Percentiles rank a stretch among this genome's conserved stretches.
phyloP scores from a whole-genome alignment of 1,284 basidiomycete species.

The Ustilago vetiveriae region DNA sequence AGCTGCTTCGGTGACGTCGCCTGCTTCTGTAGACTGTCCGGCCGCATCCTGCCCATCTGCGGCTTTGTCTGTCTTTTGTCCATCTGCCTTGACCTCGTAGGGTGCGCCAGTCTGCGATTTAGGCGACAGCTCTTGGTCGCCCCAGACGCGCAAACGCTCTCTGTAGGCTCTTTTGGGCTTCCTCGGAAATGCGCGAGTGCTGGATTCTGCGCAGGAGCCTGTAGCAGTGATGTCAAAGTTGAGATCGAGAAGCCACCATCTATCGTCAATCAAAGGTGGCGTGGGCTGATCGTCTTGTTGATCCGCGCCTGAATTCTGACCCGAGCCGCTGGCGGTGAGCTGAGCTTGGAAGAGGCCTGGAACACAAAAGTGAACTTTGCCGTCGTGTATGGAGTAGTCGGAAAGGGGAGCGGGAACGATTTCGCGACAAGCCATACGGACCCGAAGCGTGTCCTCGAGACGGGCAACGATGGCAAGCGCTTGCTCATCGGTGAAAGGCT shows the following conservation, averaged over 20 bases:
- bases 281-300: background rate
- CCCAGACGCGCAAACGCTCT: constrained; percentile 44
- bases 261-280: constrained; percentile 54
- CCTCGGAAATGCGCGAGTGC: constrained; percentile 34
- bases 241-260: constrained; percentile 63
- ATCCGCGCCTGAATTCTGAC: background rate
- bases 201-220: constrained; percentile 37
- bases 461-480: constrained; percentile 75
- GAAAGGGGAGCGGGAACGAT: constrained; percentile 67
- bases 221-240: constrained; percentile 53
- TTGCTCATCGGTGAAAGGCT: constrained; percentile 76
- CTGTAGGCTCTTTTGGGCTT: constrained; percentile 50
- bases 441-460: constrained; percentile 80
- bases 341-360: constrained; percentile 77
- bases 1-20: background rate
- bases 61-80: constrained; percentile 7
- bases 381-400: constrained; percentile 78
- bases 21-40: background rate
- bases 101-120: constrained; percentile 4
- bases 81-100: constrained; percentile 8
- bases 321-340: constrained; percentile 49
- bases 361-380: constrained; percentile 79
- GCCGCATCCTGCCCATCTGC: constrained; percentile 11
- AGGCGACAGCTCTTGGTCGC: constrained; percentile 51
- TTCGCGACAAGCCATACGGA: constrained; percentile 72